Evolutionary conservation across 768 basidiomycete genomes (phyloP), one percentile per base, ranked within the genome.

Genomic region (Auriscalpium vulgare): DNA sequence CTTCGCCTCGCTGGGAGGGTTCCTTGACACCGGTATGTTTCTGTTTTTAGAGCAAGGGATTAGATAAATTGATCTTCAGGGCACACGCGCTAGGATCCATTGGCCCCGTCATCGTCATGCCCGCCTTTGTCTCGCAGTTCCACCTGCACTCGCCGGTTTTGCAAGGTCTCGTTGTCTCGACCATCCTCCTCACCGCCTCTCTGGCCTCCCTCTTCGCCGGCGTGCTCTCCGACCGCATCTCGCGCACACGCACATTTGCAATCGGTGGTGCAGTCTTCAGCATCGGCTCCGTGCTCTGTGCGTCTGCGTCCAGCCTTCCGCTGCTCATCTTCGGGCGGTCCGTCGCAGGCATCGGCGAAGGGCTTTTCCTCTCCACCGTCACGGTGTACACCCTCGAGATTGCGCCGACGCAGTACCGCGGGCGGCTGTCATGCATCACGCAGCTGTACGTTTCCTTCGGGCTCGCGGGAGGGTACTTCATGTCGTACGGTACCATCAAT

Each of bases 51-150:
- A 40, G 10, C 1, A n/a, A n/a, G 21, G 16, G 10, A 49, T 10
- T 5, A 49, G 29, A 44, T 17, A 6, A 14, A 44, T 14, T 44
- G 14, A 6, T 11, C 5, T 17, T 2, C 5, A 8, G 8, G 10
- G n/a, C 16, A 49, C 48, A 23, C 8, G 14, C 29, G 29, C 6
- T 23, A 59, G 65, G 62, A 29, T 63, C 66, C 9, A 74, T 77
- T 17, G 79, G 77, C 1, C 73, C 77, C 36, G 65, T 79, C 36
- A 78, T 71, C 2, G 71, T 75, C 37, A 80, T 79, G 80, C 56
- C 68, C 1, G 71, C 76, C 17, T 79, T 81, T 60, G 57, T 66
- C 51, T 29, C 57, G 8, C 69, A 70, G 14, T 76, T 78, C 57
- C 70, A 71, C 14, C 50, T 52, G 23, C 64, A 77, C 14, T 66